phyloP scores from a whole-genome alignment of 805 yeast species.

The Candida jianshihensis region DNA sequence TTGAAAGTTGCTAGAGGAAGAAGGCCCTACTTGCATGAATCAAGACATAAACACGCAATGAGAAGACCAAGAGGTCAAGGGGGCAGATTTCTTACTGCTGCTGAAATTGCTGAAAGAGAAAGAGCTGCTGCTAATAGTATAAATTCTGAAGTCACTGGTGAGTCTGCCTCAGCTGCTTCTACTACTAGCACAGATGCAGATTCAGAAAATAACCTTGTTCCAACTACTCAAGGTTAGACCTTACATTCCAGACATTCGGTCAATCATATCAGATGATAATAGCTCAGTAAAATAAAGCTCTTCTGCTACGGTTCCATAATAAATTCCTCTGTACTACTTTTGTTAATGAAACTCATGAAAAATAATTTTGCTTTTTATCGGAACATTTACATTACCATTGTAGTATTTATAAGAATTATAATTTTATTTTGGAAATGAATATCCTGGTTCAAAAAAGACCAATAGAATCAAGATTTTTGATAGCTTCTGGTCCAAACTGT shows the following conservation, averaged over 20 bases:
- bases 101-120: constrained; percentile 61
- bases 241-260: no score
- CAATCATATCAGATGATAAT: no score
- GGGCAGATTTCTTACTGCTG: constrained; percentile 93
- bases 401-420: no score
- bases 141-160: not conserved
- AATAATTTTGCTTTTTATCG: no score
- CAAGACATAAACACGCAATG: constrained; percentile 98
- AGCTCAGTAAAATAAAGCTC: no score
- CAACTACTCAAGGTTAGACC: no score
- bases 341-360: no score
- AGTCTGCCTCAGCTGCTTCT: not conserved
- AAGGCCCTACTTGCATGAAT: constrained; percentile 91
- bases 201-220: not conserved
- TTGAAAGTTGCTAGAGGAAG: constrained; percentile 84
- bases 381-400: no score
- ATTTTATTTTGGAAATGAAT: no score
- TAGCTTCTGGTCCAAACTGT: constrained; percentile 13
- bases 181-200: not conserved
- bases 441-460: no score
- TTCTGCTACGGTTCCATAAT: no score
- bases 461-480: constrained; percentile 6
- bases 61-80: constrained; percentile 99
- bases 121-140: constrained; percentile 10
- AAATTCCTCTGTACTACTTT: no score